Evolutionary conservation across 176 grass and related monocot species (phyloP).

Genomic region (Ensete glaucum): DNA sequence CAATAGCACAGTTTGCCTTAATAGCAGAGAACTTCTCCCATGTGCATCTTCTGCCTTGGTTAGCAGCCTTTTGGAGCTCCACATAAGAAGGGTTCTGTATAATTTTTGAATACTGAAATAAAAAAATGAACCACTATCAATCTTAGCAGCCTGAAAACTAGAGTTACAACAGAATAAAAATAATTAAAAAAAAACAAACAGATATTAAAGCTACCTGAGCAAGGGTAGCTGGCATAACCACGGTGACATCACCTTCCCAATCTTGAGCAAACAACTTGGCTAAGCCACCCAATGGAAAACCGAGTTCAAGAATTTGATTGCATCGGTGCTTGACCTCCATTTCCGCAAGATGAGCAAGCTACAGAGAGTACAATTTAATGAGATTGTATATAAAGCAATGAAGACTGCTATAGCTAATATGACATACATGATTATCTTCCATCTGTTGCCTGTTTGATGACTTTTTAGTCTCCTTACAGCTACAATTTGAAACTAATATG

Average conservation of each 20-base stretch:
- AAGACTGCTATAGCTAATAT: background rate
- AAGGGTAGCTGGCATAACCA: conserved; percentile 94
- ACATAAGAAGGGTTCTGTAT: conserved; percentile 77
- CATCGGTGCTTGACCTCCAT: conserved; percentile 97
- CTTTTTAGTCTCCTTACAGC: too few relatives aligned
- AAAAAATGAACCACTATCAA: conserved; percentile 25
- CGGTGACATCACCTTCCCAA: conserved; percentile 88
- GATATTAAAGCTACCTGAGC: conserved; percentile 42
- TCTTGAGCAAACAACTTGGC: conserved; percentile 91
- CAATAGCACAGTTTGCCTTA: conserved; percentile 80
- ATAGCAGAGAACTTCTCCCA: conserved; percentile 94
- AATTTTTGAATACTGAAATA: conserved; percentile 77
- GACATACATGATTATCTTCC: background rate
- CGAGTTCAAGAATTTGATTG: conserved; percentile 85
- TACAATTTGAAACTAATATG: too few relatives aligned
- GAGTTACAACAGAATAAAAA: conserved; percentile 6
- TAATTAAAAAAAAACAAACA: background rate
- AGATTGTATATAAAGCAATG: background rate
- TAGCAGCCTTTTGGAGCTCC: conserved; percentile 78
- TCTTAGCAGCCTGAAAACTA: background rate
- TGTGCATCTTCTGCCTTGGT: conserved; percentile 74
- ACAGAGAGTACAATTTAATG: conserved; percentile 25
- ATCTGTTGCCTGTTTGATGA: background rate
- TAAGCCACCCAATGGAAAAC: conserved; percentile 72
- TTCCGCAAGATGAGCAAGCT: conserved; percentile 74